These are phyloP conservation scores for Plasmodium inui DNA, from an alignment of 169 alveolate genomes.

Conservation along the genomic window DNA sequence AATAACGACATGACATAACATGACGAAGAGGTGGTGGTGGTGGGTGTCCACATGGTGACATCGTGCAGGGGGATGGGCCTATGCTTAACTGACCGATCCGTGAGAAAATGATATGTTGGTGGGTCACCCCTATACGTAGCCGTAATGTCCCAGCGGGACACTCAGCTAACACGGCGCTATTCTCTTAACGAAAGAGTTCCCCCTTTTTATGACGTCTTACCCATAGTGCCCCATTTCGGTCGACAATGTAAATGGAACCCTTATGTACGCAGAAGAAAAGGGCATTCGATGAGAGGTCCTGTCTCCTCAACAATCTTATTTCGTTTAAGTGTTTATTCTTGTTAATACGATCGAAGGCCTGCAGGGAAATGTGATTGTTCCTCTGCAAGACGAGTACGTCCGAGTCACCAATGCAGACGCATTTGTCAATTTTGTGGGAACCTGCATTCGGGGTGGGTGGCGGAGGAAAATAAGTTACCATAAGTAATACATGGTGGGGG, in stretches of 20 bases:
- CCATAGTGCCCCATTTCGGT: constrained; percentile 33
- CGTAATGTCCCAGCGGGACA: neutral
- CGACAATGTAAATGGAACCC: constrained; percentile 35
- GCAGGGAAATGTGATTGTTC: neutral
- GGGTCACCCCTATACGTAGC: neutral
- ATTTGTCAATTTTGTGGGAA: constrained; percentile 38
- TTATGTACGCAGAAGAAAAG: constrained; percentile 25
- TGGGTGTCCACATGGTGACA: neutral
- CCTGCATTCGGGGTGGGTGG: neutral
- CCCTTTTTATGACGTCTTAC: neutral
- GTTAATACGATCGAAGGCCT: constrained; percentile 4
- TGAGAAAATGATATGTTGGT: neutral
- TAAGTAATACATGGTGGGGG: neutral
- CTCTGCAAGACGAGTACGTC: constrained; percentile 42
- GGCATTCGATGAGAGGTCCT: neutral
- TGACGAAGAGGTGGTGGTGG: neutral
- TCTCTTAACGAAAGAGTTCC: neutral
- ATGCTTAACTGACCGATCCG: neutral
- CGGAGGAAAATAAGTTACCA: neutral
- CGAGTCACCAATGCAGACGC: constrained; percentile 20
- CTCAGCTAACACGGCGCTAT: neutral
- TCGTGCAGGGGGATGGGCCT: neutral
- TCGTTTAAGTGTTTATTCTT: constrained; percentile 30
- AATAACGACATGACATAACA: neutral
- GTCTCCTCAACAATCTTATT: constrained; percentile 28